Evolutionary conservation across 2,329 filamentous ascomycete species (phyloP).

Genomic region (Stachybotrys chlorohalonatus): DNA sequence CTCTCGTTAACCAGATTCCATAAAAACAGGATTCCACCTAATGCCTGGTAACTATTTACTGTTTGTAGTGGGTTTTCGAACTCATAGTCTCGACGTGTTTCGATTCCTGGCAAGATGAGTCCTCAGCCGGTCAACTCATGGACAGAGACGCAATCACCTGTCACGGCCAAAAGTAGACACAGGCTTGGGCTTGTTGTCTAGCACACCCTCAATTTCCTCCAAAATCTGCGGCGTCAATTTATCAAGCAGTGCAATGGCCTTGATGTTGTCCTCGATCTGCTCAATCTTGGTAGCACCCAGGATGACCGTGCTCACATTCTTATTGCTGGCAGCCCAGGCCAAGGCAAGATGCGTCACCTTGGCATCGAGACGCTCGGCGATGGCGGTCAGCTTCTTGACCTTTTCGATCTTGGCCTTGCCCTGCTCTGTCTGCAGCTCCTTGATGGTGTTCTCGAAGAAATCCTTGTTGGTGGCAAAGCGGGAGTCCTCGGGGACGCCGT

Average conservation of each 20-base stretch:
- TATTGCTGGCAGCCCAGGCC: conserved; percentile 15
- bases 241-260: conserved; percentile 10
- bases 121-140: neutral
- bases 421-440: conserved; percentile 6
- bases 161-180: conserved; percentile 9
- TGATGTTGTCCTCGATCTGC: conserved; percentile 15
- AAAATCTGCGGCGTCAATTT: conserved; percentile 11
- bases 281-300: conserved; percentile 15
- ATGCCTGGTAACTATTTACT: too few relatives aligned
- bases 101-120: neutral
- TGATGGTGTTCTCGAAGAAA: conserved; percentile 9
- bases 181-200: conserved; percentile 11
- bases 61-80: neutral
- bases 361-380: conserved; percentile 14
- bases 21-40: too few relatives aligned
- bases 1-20: too few relatives aligned
- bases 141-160: conserved; percentile 3
- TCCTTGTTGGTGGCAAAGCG: conserved; percentile 33
- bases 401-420: conserved; percentile 17
- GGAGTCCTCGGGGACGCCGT: conserved; percentile 45
- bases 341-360: conserved; percentile 14
- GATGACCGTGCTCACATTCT: conserved; percentile 19
- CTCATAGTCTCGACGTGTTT: neutral
- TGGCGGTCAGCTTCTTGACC: conserved; percentile 11
- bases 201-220: conserved; percentile 13